Base-by-base conservation (phyloP, 1,284 basidiomycete species). In the Rhodotorula sp. region DNA sequence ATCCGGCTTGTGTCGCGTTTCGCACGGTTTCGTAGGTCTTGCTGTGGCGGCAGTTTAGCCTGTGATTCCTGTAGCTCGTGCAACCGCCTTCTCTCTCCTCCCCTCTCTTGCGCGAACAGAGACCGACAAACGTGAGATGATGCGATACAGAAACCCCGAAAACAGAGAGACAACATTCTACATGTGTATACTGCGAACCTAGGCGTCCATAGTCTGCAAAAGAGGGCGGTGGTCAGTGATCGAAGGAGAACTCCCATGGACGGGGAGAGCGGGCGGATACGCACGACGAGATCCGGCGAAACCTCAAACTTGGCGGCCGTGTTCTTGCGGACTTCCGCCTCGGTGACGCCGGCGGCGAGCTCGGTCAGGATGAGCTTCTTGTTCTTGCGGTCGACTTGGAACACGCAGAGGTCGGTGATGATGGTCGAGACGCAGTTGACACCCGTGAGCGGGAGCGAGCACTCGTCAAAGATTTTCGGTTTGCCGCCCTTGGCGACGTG, bases 401-500 rank as follows among this genome's bases (percentile, higher is more conserved):
- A 98, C 59, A 94, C 93, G 48, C 81, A 83, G 31, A 76, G 78
- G 79, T 98, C 94, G 2, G 95, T 97, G 81, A 98, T 89, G 80
- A 97, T 95, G 77, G 89, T 87, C 82, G 90, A 91, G 72, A 97
- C 92, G 61, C 91, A 87, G 59, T 89, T 85, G 21, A 89, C 88
- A 48, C 95, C 95, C 0, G 95, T 98, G 43, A 96, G 84, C 39
- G 95, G 95, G 49, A 97, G 85, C 3, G 86, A 85, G 81, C 93
- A 96, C 79, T 90, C 52, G 58, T 89, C 85, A 64, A 95, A 85
- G 72, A 98, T 89, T 85, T 98, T 98, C 65, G 90, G 88, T 75
- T 87, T 87, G 63, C 93, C 94, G 79, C 92, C 88, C 84, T 94
- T 97, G 65, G 92, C 89, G 76, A 88, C 88, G 83, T 96, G 94